Evolutionary conservation across 139 green algal species (phyloP), one percentile per base, ranked within the genome.

Genomic region (Pseudopediastrum boryanum): DNA sequence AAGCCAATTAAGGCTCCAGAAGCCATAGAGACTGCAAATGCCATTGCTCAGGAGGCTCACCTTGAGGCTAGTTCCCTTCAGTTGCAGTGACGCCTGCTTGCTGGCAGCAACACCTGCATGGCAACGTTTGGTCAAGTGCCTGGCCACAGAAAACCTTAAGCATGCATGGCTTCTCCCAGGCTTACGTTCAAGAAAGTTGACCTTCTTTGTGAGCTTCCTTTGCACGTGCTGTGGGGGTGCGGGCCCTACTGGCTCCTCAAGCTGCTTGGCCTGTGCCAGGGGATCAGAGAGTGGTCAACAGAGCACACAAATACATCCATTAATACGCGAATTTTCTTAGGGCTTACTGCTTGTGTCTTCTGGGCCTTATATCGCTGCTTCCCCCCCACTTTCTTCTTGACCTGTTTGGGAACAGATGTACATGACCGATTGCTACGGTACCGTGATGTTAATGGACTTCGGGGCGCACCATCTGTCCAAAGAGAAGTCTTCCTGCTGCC

Each of bases 171-270:
- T 7, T 25, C 54, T 9, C 31, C n/a, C 31, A 9, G n/a, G 54
- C 54, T 64, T 27, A 64, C 54, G 7, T 13, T 64, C 54, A 25
- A 64, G 10, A 13, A 64, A 64, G 7, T 64, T 9, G 54, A 64
- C 54, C 54, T 64, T 64, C n/a, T 27, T 25, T 25, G 31, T 64
- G 54, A 64, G n/a, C 54, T 64, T 64, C 8, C 54, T 8, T 27
- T 64, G 54, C 54, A 64, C 54, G 10, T 64, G 54, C 54, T 64
- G 54, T 38, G 54, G 54, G 54, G 54, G 54, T 27, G 33, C n/a
- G n/a, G 54, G 54, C 54, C 54, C 54, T 27, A n/a, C n/a, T n/a
- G 54, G 8, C 48, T 58, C 16, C 48, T 16, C 48, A n/a, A 19
- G 16, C 48, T 58, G 48, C 19, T 16, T 58, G 48, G 48, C 16